Percentiles rank a stretch among this genome's conserved stretches.
These are phyloP conservation scores for Platanthera zijinensis DNA, from an alignment of 106 monocot genomes.

Conservation along the genomic window DNA sequence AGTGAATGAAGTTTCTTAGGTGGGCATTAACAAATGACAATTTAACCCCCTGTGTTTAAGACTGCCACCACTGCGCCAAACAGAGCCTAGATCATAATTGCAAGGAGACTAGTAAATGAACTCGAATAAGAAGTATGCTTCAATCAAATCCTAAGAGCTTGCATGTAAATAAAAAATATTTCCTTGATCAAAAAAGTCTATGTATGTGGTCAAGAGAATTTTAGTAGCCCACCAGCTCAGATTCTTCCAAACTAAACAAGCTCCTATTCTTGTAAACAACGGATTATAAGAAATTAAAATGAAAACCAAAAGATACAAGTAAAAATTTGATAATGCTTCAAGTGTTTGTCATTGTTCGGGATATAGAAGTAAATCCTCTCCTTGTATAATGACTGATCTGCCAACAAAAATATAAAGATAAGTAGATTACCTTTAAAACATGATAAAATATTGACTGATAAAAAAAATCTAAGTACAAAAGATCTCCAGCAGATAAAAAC, in stretches of 20 bases:
- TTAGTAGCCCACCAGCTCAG: no score
- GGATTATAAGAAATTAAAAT: not conserved
- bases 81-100: no score
- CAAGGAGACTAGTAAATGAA: no score
- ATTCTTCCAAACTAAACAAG: not conserved
- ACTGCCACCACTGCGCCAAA: no score
- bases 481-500: not conserved
- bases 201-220: not conserved
- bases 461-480: not conserved
- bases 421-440: not conserved
- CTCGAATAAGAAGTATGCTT: no score
- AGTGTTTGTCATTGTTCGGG: not conserved
- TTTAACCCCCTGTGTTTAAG: no score
- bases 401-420: not conserved
- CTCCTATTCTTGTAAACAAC: not conserved
- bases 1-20: no score
- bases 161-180: not conserved
- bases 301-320: no score
- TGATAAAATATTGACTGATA: not conserved
- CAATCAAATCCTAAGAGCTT: not conserved
- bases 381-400: conserved; percentile 91
- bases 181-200: not conserved
- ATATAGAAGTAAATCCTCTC: conserved; percentile 77
- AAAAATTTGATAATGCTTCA: no score
- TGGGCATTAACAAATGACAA: no score